A percentile compares a stretch with the other conserved stretches of the same genome.
These are phyloP conservation scores for Dendrocalamus sinicus DNA, from an alignment of 176 grass and related monocot species.

Conservation along the genomic window DNA sequence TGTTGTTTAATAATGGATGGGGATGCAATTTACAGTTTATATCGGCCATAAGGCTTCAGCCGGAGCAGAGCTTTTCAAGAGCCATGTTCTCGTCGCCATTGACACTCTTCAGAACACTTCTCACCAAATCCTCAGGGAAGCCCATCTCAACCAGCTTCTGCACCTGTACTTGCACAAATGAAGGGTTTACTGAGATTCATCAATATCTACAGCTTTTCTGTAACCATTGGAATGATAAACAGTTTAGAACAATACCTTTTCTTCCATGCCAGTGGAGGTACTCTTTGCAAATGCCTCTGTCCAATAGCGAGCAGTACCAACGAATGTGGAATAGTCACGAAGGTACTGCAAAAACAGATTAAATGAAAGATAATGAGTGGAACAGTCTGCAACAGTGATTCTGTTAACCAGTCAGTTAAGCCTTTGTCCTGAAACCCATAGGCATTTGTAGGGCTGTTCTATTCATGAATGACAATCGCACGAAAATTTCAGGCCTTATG, in stretches of 20 bases:
- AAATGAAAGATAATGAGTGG: not conserved
- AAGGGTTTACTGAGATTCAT: not conserved
- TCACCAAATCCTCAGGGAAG: slow-evolving; percentile 89
- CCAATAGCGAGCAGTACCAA: slow-evolving; percentile 90
- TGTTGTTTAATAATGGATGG: slow-evolving; percentile 44
- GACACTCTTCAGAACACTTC: slow-evolving; percentile 76
- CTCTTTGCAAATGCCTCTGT: slow-evolving; percentile 92
- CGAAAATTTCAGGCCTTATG: slow-evolving; percentile 3
- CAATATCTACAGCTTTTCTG: not conserved
- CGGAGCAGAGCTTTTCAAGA: slow-evolving; percentile 90
- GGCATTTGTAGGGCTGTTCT: not conserved
- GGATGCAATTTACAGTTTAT: slow-evolving; percentile 54
- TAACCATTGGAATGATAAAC: not conserved
- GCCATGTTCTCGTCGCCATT: slow-evolving; percentile 95
- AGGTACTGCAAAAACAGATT: slow-evolving; percentile 63
- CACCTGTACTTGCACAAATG: slow-evolving; percentile 52
- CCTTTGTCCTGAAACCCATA: not conserved
- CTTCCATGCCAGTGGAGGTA: slow-evolving; percentile 76
- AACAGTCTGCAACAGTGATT: not conserved
- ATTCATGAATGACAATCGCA: slow-evolving; percentile 22
- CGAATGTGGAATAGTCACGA: slow-evolving; percentile 70
- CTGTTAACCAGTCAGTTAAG: slow-evolving; percentile 1
- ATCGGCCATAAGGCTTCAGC: slow-evolving; percentile 38
- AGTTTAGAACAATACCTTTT: slow-evolving; percentile 61
- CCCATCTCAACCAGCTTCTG: slow-evolving; percentile 98